phyloP scores from a whole-genome alignment of 345 rosid species.

The Eucalyptus regnans region DNA sequence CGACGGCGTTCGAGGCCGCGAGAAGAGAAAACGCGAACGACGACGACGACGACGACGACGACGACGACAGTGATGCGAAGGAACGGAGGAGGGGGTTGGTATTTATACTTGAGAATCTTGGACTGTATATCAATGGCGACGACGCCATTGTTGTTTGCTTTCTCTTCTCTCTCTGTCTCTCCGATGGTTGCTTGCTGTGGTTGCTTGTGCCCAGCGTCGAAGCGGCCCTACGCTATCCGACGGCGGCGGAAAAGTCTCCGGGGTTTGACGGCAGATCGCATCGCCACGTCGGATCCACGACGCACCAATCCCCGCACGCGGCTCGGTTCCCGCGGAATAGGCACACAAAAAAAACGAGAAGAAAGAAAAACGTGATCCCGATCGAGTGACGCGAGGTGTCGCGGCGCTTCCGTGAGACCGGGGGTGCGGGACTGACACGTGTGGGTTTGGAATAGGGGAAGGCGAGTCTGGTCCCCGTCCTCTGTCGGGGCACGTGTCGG shows the following conservation, averaged over 20 bases:
- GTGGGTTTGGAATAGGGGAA: fast-evolving
- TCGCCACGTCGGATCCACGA: conserved; percentile 28
- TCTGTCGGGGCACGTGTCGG: background rate
- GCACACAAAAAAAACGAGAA: background rate
- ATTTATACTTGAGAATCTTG: conserved; percentile 35
- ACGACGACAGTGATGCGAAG: conserved; percentile 2
- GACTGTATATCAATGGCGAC: conserved; percentile 1
- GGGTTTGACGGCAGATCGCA: background rate
- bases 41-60: background rate
- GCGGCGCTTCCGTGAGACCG: background rate
- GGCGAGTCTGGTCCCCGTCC: background rate
- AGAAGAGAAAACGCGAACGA: background rate
- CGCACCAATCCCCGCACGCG: background rate
- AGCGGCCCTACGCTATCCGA: background rate
- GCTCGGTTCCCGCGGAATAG: background rate
- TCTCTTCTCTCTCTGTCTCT: background rate
- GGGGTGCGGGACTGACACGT: background rate
- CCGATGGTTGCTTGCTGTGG: background rate
- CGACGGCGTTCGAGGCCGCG: background rate
- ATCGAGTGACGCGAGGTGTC: background rate
- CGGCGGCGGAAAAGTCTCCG: background rate
- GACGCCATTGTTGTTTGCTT: background rate
- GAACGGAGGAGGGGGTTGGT: conserved; percentile 1
- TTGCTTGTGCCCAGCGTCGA: no score
- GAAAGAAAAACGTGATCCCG: no score